Percentiles rank a stretch among this genome's conserved stretches.
These are phyloP conservation scores for Aspergillus nidulans DNA, from an alignment of 495 filamentous ascomycete species.

Conservation along the genomic window DNA sequence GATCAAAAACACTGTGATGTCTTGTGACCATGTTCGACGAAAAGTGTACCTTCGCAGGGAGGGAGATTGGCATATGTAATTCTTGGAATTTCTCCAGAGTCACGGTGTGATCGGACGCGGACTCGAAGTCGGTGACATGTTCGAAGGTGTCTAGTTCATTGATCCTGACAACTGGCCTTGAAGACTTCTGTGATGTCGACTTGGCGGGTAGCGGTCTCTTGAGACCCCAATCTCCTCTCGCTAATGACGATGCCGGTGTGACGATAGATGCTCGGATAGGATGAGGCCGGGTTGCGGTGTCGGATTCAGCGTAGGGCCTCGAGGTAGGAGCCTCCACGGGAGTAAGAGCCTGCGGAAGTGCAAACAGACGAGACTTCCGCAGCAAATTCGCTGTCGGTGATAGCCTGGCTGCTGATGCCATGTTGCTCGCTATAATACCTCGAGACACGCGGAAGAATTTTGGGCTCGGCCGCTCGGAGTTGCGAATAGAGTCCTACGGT, in stretches of 20 bases:
- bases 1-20: constrained; percentile 50
- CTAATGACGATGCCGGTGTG: constrained; percentile 69
- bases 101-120: constrained; percentile 74
- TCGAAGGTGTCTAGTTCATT: constrained; percentile 77
- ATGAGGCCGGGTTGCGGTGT: constrained; percentile 67
- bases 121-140: constrained; percentile 87
- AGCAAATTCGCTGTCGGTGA: constrained; percentile 62
- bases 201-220: constrained; percentile 78
- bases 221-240: constrained; percentile 87
- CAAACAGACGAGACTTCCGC: constrained; percentile 61
- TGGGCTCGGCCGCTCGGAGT: constrained; percentile 20
- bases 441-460: constrained; percentile 31
- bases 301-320: constrained; percentile 44
- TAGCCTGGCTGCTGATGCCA: constrained; percentile 43
- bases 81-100: constrained; percentile 87
- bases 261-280: constrained; percentile 84
- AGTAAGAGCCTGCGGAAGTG: constrained; percentile 54
- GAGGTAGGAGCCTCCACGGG: constrained; percentile 39
- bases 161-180: constrained; percentile 66
- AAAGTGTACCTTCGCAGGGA: constrained; percentile 33
- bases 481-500: constrained; percentile 10
- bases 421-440: constrained; percentile 29
- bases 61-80: constrained; percentile 60
- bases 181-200: constrained; percentile 62
- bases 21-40: constrained; percentile 27